These are phyloP conservation scores for Pelomyxa schiedti DNA, from an alignment of 78 protist species.

Conservation along the genomic window DNA sequence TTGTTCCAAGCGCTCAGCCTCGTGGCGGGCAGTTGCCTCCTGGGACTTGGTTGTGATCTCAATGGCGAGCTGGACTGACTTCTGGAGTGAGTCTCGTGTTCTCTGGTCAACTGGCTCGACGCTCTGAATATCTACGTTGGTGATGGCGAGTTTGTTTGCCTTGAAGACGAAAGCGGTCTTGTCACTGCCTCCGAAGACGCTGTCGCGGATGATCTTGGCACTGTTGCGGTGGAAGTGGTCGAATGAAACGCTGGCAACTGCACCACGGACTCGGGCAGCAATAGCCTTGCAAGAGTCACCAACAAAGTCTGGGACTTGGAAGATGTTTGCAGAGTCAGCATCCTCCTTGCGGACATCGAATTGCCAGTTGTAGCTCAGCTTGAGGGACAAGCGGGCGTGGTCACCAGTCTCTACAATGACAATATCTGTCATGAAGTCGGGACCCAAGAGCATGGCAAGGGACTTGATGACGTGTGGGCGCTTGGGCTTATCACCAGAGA, in stretches of 20 bases:
- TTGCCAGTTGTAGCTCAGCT: constrained; percentile 84
- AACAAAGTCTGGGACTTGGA: constrained; percentile 82
- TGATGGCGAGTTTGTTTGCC: constrained; percentile 73
- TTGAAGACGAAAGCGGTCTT: constrained; percentile 47
- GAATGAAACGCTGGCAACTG: constrained; percentile 69
- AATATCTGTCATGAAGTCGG: constrained; percentile 85
- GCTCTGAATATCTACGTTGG: constrained; percentile 80
- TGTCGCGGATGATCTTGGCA: constrained; percentile 66
- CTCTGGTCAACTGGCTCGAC: constrained; percentile 89
- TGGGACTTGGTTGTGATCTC: constrained; percentile 85
- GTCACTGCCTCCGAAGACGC: constrained; percentile 75
- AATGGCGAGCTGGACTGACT: constrained; percentile 72
- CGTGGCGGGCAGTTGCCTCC: constrained; percentile 78
- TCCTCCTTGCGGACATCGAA: constrained; percentile 24
- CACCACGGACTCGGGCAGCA: constrained; percentile 80
- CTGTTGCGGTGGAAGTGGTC: constrained; percentile 86
- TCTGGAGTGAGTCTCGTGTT: constrained; percentile 77
- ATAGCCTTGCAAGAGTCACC: constrained; percentile 89
- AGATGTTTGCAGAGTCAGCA: constrained; percentile 52
- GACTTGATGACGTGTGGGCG: constrained; percentile 67
- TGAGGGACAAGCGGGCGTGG: constrained; percentile 77
- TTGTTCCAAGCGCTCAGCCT: constrained; percentile 70
- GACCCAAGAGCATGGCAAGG: constrained; percentile 73
- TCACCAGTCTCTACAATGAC: constrained; percentile 84
- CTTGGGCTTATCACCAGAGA: constrained; percentile 90